Percentiles rank a stretch among this genome's conserved stretches.
Conservation (phyloP, 2,329 filamentous ascomycete genomes). For the Trichoderma citrinoviride region DNA sequence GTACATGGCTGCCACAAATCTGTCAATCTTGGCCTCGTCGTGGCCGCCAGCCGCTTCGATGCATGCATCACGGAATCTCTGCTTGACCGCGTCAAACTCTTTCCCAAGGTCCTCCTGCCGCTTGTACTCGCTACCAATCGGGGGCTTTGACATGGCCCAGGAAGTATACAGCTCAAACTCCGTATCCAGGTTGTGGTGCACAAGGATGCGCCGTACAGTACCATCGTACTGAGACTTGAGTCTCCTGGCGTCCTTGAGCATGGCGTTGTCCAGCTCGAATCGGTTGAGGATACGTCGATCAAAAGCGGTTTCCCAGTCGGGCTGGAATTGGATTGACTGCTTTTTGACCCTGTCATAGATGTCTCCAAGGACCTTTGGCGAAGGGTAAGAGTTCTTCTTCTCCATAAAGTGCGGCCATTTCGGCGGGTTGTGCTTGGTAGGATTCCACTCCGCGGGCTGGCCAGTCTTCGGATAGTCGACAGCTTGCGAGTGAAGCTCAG, state of each 20-base stretch:
- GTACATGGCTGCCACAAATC: conserved; percentile 86
- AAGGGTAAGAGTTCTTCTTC: conserved; percentile 63
- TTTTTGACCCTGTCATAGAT: conserved; percentile 72
- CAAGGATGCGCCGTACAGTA: conserved; percentile 74
- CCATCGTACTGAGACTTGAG: conserved; percentile 79
- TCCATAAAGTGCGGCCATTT: conserved; percentile 88
- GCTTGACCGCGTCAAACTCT: conserved; percentile 63
- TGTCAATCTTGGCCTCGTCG: conserved; percentile 59
- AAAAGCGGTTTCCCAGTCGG: conserved; percentile 70
- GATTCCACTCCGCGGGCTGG: conserved; percentile 65
- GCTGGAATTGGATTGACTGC: conserved; percentile 62
- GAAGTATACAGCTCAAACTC: conserved; percentile 93
- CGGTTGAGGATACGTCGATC: conserved; percentile 69
- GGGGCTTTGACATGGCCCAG: conserved; percentile 74
- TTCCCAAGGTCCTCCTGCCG: conserved; percentile 77
- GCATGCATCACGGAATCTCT: conserved; percentile 66
- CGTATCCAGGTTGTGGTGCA: conserved; percentile 75
- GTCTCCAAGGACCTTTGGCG: conserved; percentile 69
- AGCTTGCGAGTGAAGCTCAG: conserved; percentile 79
- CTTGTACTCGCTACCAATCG: conserved; percentile 75
- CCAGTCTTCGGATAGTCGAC: conserved; percentile 96
- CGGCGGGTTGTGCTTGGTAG: conserved; percentile 53
- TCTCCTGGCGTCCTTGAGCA: conserved; percentile 57
- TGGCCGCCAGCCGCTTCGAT: conserved; percentile 60
- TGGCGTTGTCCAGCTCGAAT: conserved; percentile 53